These are phyloP conservation scores for Tylopilus plumbeoviolaceoides DNA, from an alignment of 768 basidiomycete species.

Conservation along the genomic window DNA sequence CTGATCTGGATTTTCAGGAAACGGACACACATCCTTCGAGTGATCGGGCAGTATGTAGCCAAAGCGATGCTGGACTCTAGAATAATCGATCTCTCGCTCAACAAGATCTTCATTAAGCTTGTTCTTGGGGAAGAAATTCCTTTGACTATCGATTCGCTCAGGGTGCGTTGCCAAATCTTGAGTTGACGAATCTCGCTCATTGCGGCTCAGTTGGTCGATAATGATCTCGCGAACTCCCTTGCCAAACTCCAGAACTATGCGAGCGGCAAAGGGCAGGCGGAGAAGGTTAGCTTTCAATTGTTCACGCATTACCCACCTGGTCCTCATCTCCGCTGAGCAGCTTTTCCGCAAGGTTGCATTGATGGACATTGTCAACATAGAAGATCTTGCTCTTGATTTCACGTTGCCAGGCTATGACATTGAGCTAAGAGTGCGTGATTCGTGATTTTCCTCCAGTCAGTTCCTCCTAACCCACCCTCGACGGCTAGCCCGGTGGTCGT, in stretches of 20 bases:
- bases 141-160: slow-evolving; percentile 76
- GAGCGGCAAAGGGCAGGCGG: slow-evolving; percentile 40
- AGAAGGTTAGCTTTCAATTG: slow-evolving; percentile 44
- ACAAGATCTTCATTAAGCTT: slow-evolving; percentile 91
- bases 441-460: not conserved
- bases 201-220: slow-evolving; percentile 67
- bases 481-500: slow-evolving; percentile 65
- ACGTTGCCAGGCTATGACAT: slow-evolving; percentile 95
- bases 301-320: not conserved
- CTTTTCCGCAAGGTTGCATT: slow-evolving; percentile 53
- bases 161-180: slow-evolving; percentile 43
- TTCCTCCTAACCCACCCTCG: not conserved
- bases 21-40: slow-evolving; percentile 78
- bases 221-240: slow-evolving; percentile 81
- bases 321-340: slow-evolving; percentile 26
- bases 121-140: slow-evolving; percentile 86
- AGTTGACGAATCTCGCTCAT: slow-evolving; percentile 4
- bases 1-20: slow-evolving; percentile 47
- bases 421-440: slow-evolving; percentile 67
- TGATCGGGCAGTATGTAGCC: slow-evolving; percentile 94
- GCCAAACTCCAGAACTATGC: slow-evolving; percentile 72
- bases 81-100: slow-evolving; percentile 94
- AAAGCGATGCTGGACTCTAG: slow-evolving; percentile 96
- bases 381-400: slow-evolving; percentile 92
- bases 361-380: slow-evolving; percentile 63